Percentiles rank a stretch among this genome's conserved stretches.
phyloP scores from a whole-genome alignment of 2,329 filamentous ascomycete species.

The Aspergillus clavatus region DNA sequence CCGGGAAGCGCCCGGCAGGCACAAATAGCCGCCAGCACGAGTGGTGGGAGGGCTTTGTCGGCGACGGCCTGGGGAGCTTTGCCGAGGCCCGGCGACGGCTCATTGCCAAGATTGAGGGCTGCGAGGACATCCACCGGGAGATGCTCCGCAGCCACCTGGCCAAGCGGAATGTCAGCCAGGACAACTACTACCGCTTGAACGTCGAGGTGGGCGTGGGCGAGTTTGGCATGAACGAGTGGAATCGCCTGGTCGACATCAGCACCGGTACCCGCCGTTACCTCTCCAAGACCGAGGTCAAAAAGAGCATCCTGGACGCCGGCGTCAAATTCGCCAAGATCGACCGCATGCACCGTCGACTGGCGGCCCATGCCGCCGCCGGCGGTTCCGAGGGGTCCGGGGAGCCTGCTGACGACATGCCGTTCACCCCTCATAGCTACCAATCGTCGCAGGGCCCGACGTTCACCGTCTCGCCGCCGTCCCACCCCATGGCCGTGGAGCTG shows the following conservation, averaged over 20 bases:
- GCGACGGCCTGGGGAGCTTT: slow-evolving; percentile 71
- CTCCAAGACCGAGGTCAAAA: slow-evolving; percentile 65
- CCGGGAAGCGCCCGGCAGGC: slow-evolving; percentile 74
- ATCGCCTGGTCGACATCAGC: slow-evolving; percentile 88
- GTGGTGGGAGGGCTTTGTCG: slow-evolving; percentile 88
- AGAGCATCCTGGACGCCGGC: slow-evolving; percentile 70
- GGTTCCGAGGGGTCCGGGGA: slow-evolving; percentile 26
- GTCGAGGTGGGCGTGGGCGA: slow-evolving; percentile 94
- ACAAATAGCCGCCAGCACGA: slow-evolving; percentile 64
- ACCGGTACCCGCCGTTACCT: slow-evolving; percentile 86
- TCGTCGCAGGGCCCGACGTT: slow-evolving; percentile 21
- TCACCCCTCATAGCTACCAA: slow-evolving; percentile 10
- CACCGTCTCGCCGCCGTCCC: slow-evolving; percentile 37
- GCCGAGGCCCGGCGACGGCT: slow-evolving; percentile 81
- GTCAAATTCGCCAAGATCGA: slow-evolving; percentile 79
- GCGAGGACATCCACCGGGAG: slow-evolving; percentile 80
- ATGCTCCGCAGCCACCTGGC: slow-evolving; percentile 76
- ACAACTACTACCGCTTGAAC: slow-evolving; percentile 95
- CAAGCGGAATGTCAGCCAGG: slow-evolving; percentile 72
- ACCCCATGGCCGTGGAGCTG: slow-evolving; percentile 53
- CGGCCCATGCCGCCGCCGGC: slow-evolving; percentile 43
- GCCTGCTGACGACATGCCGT: slow-evolving; percentile 24
- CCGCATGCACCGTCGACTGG: slow-evolving; percentile 65
- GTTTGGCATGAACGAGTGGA: slow-evolving; percentile 99
- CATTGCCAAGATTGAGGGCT: slow-evolving; percentile 90